These are phyloP conservation scores for Aspergillus fumigatus DNA, from an alignment of 2,329 filamentous ascomycete species.

Conservation along the genomic window DNA sequence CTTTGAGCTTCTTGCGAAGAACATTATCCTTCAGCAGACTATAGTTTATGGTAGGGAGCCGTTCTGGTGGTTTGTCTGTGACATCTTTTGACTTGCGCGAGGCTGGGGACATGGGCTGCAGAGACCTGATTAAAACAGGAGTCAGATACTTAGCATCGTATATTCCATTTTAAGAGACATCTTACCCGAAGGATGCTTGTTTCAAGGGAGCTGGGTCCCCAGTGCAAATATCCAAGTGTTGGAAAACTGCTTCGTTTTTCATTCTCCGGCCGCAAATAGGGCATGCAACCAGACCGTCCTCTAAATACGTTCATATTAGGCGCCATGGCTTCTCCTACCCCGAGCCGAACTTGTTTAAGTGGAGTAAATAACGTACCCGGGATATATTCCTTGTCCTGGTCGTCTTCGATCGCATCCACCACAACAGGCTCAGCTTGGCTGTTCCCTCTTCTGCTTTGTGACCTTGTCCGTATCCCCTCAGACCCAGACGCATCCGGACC, in stretches of 20 bases:
- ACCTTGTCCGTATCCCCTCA: conserved; percentile 33
- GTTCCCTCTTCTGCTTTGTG: conserved; percentile 22
- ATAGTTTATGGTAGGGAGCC: conserved; percentile 79
- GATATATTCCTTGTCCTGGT: conserved; percentile 37
- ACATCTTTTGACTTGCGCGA: conserved; percentile 13
- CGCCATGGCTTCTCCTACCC: background rate
- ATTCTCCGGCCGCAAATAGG: conserved; percentile 76
- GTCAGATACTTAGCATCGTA: conserved; percentile 13
- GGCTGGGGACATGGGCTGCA: conserved; percentile 16
- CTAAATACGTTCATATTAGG: conserved; percentile 32
- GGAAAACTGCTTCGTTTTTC: conserved; percentile 72
- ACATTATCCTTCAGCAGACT: conserved; percentile 74
- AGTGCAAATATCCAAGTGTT: conserved; percentile 71
- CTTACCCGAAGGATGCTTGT: conserved; percentile 25
- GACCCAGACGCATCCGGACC: conserved; percentile 26
- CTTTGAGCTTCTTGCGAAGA: conserved; percentile 74
- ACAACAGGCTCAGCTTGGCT: conserved; percentile 8
- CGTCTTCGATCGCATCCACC: conserved; percentile 36
- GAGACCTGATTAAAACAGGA: conserved; percentile 13
- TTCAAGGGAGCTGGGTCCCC: conserved; percentile 18
- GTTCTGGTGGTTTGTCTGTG: conserved; percentile 48
- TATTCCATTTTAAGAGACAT: background rate
- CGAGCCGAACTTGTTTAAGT: background rate
- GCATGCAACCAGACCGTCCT: conserved; percentile 75
- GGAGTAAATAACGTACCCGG: conserved; percentile 24